These are phyloP conservation scores for Lichtheimia ornata DNA, from an alignment of 371 early-diverging fungal genomes.

Conservation along the genomic window DNA sequence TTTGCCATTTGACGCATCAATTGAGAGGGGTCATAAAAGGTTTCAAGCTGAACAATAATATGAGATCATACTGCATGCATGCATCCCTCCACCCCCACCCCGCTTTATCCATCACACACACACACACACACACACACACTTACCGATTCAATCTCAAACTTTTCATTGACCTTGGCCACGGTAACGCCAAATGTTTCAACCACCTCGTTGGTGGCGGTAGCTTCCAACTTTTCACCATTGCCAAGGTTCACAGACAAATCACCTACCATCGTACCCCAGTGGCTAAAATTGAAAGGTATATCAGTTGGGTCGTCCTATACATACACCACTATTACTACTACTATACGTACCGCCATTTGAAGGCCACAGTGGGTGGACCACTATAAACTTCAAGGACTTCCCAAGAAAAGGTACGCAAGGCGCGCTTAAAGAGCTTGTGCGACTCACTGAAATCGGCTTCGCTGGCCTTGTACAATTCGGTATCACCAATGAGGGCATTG, in stretches of 20 bases:
- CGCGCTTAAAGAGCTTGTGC: slow-evolving; percentile 54
- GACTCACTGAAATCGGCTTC: slow-evolving; percentile 53
- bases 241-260: slow-evolving; percentile 42
- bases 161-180: slow-evolving; percentile 48
- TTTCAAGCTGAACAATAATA: slow-evolving; percentile 27
- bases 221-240: slow-evolving; percentile 42
- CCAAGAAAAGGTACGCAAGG: slow-evolving; percentile 52
- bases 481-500: slow-evolving; percentile 58
- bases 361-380: slow-evolving; percentile 52
- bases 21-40: slow-evolving; percentile 51
- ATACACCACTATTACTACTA: neutral
- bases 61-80: neutral
- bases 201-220: slow-evolving; percentile 43
- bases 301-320: neutral
- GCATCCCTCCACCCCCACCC: too few relatives aligned
- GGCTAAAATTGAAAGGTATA: slow-evolving; percentile 14
- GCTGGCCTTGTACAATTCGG: slow-evolving; percentile 53
- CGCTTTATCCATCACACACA: too few relatives aligned
- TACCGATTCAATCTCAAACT: slow-evolving; percentile 46
- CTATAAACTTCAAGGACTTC: slow-evolving; percentile 54
- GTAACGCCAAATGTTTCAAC: slow-evolving; percentile 48
- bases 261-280: slow-evolving; percentile 53
- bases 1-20: slow-evolving; percentile 52
- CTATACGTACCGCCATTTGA: slow-evolving; percentile 47
- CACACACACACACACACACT: too few relatives aligned